Evolutionary conservation across 148 eudicot genomes (phyloP), one percentile per base, ranked within the genome.

Genomic region (Persicaria tinctoria): DNA sequence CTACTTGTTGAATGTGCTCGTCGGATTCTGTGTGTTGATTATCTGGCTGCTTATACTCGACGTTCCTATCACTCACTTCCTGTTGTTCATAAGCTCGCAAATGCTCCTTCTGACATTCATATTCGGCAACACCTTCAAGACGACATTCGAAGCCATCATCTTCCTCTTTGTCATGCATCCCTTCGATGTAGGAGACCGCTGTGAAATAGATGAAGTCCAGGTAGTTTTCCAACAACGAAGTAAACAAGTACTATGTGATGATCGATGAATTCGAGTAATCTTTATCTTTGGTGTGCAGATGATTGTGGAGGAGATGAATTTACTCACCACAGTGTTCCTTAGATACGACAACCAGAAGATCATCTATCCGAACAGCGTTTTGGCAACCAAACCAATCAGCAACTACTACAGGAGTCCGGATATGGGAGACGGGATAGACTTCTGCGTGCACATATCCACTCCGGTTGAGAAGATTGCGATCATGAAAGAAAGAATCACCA

Each of bases 331-430:
- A 32, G 41, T 32, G 0, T 32, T 32, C 41, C 41, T 32, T 1
- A 32, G 41, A 32, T 32, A 32, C 2, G 41, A 32, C 41, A 32
- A 32, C 41, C 41, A 32, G 41, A 32, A 32, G 3, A 32, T 32
- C 41, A 32, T 32, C 41, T 32, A 32, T 32, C 41, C 41, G 41
- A 32, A 32, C 41, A 32, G 41, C 41, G 41, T 32, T 1, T 32
- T 32, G 41, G 41, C 41, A 2, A 32, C 41, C 41, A 87, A 86
- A 78, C 89, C 91, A 12, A 89, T 91, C 70, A 20, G 83, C 68
- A 91, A 91, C 74, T 91, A 87, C 75, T 89, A 87, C 68, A 82
- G 97, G 20, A 91, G 97, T 80, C 93, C 97, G 47, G 90, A 91
- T 68, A 86, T 89, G 97, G 91, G 93, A 80, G 97, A 91, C 75